A percentile compares a stretch with the other conserved stretches of the same genome.
Conservation (phyloP, 2,329 filamentous ascomycete species). For the Thelonectria rubi region DNA sequence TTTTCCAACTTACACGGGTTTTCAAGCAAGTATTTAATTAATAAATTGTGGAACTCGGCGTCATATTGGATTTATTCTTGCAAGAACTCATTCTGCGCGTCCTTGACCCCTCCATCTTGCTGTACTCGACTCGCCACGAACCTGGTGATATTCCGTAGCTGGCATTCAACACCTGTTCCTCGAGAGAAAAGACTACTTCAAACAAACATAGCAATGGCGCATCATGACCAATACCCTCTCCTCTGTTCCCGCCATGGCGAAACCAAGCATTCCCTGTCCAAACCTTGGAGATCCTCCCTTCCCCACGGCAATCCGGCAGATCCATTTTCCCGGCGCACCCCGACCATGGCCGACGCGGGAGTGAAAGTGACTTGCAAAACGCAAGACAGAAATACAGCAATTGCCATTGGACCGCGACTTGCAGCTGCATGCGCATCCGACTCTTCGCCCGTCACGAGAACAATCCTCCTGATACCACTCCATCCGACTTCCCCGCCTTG, state of each 20-base stretch:
- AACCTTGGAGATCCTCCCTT: background rate
- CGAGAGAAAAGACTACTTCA: background rate
- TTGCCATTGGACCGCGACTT: slow-evolving; percentile 9
- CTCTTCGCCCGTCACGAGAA: slow-evolving; percentile 7
- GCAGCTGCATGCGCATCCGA: background rate
- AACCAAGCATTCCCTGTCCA: slow-evolving; percentile 10
- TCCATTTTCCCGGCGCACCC: slow-evolving; percentile 39
- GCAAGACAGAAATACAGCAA: background rate
- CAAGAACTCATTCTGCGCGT: background rate
- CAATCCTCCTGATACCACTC: slow-evolving; percentile 1
- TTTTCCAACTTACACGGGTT: background rate
- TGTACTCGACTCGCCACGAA: too few species aligned
- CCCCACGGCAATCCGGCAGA: slow-evolving; percentile 37
- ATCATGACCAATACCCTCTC: background rate
- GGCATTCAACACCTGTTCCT: background rate
- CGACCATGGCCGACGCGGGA: background rate
- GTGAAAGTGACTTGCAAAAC: background rate
- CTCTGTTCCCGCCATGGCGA: background rate
- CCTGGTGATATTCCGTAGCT: too few species aligned
- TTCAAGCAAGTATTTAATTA: background rate
- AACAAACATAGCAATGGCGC: background rate
- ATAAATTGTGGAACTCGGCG: slow-evolving; percentile 3
- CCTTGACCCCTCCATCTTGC: background rate
- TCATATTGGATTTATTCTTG: background rate
- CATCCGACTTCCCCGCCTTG: background rate